phyloP scores from a whole-genome alignment of 148 eudicot species.

The Persicaria tinctoria region DNA sequence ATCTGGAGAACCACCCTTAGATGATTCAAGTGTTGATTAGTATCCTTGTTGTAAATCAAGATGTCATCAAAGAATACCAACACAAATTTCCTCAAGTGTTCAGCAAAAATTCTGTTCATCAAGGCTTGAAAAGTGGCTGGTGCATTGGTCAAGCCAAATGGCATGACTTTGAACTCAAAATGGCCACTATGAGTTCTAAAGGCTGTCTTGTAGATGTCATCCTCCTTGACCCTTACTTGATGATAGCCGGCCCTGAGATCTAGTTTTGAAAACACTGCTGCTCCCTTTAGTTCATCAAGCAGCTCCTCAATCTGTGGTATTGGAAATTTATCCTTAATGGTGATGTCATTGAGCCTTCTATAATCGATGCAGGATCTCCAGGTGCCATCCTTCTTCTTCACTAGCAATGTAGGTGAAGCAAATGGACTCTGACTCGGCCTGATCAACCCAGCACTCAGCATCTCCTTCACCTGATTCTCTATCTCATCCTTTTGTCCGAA shows the following conservation, averaged over 20 bases:
- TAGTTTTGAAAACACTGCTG: neutral
- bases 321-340: too few relatives aligned
- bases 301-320: too few relatives aligned
- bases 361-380: too few relatives aligned
- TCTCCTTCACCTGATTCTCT: too few relatives aligned
- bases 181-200: neutral
- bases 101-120: neutral
- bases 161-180: too few relatives aligned
- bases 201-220: neutral
- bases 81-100: neutral
- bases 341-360: too few relatives aligned
- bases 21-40: neutral
- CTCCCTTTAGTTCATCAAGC: too few relatives aligned
- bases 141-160: conserved; percentile 5
- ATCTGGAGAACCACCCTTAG: neutral
- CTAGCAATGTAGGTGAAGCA: too few relatives aligned
- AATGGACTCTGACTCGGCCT: too few relatives aligned
- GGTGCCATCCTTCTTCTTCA: too few relatives aligned
- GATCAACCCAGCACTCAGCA: too few relatives aligned
- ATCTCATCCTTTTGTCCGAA: too few relatives aligned
- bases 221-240: neutral
- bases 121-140: conserved; percentile 7
- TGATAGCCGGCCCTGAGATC: neutral
- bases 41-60: neutral
- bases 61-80: conserved; percentile 2